phyloP scores from a whole-genome alignment of 192 early-diverging fungal species.

The Coemansia interrupta region DNA sequence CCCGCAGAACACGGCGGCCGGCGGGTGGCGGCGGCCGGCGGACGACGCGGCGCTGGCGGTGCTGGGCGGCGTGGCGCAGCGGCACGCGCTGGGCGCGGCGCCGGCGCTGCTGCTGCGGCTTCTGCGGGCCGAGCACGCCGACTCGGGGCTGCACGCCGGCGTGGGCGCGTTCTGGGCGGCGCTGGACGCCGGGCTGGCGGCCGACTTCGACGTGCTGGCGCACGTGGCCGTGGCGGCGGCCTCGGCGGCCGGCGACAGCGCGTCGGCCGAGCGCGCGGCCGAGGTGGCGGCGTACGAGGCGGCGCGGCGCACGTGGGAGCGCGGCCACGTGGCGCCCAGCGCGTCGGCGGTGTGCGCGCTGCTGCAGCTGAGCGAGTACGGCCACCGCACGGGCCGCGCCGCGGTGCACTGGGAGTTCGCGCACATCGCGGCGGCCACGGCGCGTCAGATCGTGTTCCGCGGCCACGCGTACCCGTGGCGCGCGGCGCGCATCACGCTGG shows the following conservation, averaged over 20 bases:
- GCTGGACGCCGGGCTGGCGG: slow-evolving; percentile 19
- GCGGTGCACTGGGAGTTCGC: slow-evolving; percentile 30
- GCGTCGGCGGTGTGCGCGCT: slow-evolving; percentile 21
- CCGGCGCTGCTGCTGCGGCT: slow-evolving; percentile 13
- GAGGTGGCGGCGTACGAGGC: slow-evolving; percentile 26
- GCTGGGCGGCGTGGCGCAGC: slow-evolving; percentile 13
- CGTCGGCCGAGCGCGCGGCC: not conserved
- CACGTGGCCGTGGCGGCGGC: slow-evolving; percentile 27
- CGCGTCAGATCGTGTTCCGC: slow-evolving; percentile 18
- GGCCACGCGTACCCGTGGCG: slow-evolving; percentile 28
- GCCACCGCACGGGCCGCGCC: slow-evolving; percentile 27
- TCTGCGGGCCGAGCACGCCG: slow-evolving; percentile 29
- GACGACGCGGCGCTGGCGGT: not conserved
- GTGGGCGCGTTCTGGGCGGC: slow-evolving; percentile 41
- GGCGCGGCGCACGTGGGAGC: slow-evolving; percentile 29
- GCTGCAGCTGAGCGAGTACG: slow-evolving; percentile 46
- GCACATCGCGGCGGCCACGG: slow-evolving; percentile 12
- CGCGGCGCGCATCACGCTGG: slow-evolving; percentile 5
- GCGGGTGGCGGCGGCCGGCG: not conserved
- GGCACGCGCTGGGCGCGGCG: slow-evolving; percentile 11
- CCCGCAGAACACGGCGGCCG: slow-evolving; percentile 17
- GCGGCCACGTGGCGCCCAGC: slow-evolving; percentile 13
- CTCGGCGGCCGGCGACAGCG: slow-evolving; percentile 8
- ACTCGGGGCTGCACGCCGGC: slow-evolving; percentile 23
- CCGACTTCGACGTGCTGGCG: slow-evolving; percentile 49